Evolutionary conservation across 768 basidiomycete genomes (phyloP), one percentile per base, ranked within the genome.

Genomic region (Macrolepiota fuliginosa): DNA sequence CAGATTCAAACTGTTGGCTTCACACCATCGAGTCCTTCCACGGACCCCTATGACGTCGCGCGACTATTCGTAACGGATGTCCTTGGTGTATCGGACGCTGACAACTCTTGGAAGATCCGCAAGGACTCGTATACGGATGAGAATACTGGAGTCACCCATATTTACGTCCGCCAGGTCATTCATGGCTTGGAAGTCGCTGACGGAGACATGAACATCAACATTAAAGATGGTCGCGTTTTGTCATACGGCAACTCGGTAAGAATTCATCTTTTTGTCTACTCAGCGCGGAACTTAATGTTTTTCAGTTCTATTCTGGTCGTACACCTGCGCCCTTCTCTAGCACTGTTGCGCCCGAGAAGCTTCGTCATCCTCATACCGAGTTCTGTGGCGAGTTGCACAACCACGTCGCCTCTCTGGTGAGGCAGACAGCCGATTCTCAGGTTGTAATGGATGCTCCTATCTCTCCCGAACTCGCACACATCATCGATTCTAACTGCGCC

Each of bases 121-220:
- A 77, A 85, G 59, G 91, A 94, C 76, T 92, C 91, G 13, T 96
- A 96, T 74, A 93, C 91, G 51, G 96, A 98, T 76, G 74, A 77
- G 62, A 85, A 83, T 63, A 94, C 92, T 2, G 91, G 90, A n/a
- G 81, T 97, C 54, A 89, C 92, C 29, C 94, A 98, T 74, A 81
- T 94, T 67, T 96, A 96, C 71, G 87, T 90, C 63, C 84, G 89
- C 66, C 96, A 99, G 76, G 64, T 91, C 61, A 76, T 95, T 68
- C 87, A 91, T 61, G 94, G 93, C 13, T 77, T 96, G 49, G 92
- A 96, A 70, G 93, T 99, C 15, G 82, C 83, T 11, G 93, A 97
- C 68, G 92, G 91, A 29, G 90, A 97, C 74, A 85, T 97, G 78
- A 98, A 98, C 72, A 76, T 99, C 70, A 97, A 98, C 78, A 79